These are phyloP conservation scores for Fusarium sp. DNA, from an alignment of 2,329 filamentous ascomycete species.

Conservation along the genomic window DNA sequence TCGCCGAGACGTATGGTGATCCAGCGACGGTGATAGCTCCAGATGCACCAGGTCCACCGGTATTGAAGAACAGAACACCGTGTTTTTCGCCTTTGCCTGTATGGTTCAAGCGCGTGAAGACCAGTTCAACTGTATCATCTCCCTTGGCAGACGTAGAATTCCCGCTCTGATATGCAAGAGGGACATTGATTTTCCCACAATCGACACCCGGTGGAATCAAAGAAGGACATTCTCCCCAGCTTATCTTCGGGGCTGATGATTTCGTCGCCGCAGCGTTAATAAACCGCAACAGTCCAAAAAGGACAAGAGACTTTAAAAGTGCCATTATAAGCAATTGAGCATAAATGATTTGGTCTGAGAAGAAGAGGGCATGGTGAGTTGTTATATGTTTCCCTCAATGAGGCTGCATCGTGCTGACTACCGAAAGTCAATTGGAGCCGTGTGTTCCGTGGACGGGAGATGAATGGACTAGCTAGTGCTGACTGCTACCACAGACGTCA, in stretches of 20 bases:
- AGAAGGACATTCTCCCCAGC: slow-evolving; percentile 10
- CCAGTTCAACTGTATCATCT: slow-evolving; percentile 12
- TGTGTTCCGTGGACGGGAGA: neutral
- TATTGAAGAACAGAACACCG: slow-evolving; percentile 34
- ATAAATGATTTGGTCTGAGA: rapidly evolving
- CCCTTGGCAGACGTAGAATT: slow-evolving; percentile 24
- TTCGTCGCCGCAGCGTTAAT: neutral
- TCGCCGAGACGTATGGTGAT: slow-evolving; percentile 3
- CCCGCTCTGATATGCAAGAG: slow-evolving; percentile 25
- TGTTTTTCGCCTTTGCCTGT: slow-evolving; percentile 24
- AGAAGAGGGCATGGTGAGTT: neutral
- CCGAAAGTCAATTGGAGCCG: slow-evolving; percentile 21
- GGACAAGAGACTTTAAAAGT: neutral
- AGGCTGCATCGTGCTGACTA: neutral
- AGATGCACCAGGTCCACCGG: slow-evolving; percentile 36
- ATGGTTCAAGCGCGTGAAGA: slow-evolving; percentile 19
- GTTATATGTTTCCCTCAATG: slow-evolving; percentile 4
- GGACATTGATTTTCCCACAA: slow-evolving; percentile 29
- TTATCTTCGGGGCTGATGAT: slow-evolving; percentile 4
- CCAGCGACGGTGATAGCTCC: slow-evolving; percentile 12
- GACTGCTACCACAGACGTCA: slow-evolving; percentile 14
- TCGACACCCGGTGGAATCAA: slow-evolving; percentile 25
- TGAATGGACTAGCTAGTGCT: slow-evolving; percentile 9
- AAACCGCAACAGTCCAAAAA: neutral
- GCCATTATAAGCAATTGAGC: neutral